These are phyloP conservation scores for Thalassiosira delicatula DNA, from an alignment of 352 stramenopile genomes.

Conservation along the genomic window DNA sequence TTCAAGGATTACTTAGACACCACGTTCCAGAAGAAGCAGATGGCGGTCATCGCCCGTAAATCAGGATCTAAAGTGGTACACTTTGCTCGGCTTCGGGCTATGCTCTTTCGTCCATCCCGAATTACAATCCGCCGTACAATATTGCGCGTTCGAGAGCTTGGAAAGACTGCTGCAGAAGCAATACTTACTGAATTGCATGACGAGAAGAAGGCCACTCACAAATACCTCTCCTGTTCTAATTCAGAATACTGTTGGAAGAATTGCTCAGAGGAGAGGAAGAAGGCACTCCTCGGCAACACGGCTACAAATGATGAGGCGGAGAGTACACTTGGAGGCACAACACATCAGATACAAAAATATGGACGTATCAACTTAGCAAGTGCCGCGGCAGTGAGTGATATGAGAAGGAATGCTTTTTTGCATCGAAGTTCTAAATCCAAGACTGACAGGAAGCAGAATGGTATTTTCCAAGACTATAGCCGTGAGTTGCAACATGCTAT, in stretches of 20 bases:
- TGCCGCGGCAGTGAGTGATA: conserved; percentile 14
- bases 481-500: conserved; percentile 3
- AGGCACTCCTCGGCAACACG: conserved; percentile 5
- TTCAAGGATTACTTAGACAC: background rate
- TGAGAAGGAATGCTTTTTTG: conserved; percentile 8
- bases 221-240: no score
- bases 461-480: conserved; percentile 37
- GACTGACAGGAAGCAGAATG: conserved; percentile 2
- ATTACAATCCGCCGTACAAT: no score
- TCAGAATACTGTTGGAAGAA: no score
- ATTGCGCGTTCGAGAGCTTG: background rate
- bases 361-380: conserved; percentile 10
- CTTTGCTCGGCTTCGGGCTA: background rate
- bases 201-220: conserved; percentile 24
- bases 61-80: background rate
- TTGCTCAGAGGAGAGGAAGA: conserved; percentile 1
- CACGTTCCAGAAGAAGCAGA: background rate
- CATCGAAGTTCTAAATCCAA: background rate
- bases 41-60: background rate
- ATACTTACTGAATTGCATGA: conserved; percentile 16
- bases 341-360: conserved; percentile 11
- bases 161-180: conserved; percentile 8
- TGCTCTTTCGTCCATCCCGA: no score
- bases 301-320: conserved; percentile 42
- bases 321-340: conserved; percentile 30